These are phyloP conservation scores for Dothiorella sarmentorum DNA, from an alignment of 2,329 filamentous ascomycete genomes.

Conservation along the genomic window DNA sequence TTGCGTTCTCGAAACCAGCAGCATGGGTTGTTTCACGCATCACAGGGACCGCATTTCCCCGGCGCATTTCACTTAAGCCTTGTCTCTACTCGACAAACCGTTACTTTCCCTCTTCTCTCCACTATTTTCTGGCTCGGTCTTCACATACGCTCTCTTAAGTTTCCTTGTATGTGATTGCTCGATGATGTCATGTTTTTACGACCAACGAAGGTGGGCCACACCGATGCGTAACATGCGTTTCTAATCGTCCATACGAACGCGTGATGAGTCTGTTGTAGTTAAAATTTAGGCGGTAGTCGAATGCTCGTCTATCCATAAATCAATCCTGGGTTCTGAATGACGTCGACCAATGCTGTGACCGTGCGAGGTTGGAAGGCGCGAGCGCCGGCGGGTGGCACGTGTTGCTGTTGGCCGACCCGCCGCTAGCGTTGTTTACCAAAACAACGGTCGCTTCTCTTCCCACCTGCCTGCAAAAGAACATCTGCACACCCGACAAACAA, in stretches of 20 bases:
- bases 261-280: constrained; percentile 10
- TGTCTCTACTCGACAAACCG: background rate
- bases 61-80: background rate
- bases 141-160: background rate
- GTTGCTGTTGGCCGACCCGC: too few species aligned
- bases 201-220: constrained; percentile 8
- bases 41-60: constrained; percentile 2
- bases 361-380: background rate
- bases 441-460: background rate
- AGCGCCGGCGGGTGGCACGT: background rate
- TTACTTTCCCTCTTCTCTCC: background rate
- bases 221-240: constrained; percentile 3
- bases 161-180: constrained; percentile 15
- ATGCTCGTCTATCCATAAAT: background rate
- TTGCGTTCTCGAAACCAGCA: constrained; percentile 3
- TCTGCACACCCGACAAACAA: background rate
- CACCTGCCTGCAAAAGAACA: background rate
- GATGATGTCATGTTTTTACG: constrained; percentile 14
- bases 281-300: background rate
- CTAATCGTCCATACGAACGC: constrained; percentile 8
- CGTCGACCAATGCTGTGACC: background rate
- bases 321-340: background rate
- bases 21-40: constrained; percentile 10
- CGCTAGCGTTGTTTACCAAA: background rate
- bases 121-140: background rate